Percentiles rank a stretch among this genome's conserved stretches.
phyloP scores from a whole-genome alignment of 1,284 basidiomycete genomes.

The Cystobasidium pallidum region DNA sequence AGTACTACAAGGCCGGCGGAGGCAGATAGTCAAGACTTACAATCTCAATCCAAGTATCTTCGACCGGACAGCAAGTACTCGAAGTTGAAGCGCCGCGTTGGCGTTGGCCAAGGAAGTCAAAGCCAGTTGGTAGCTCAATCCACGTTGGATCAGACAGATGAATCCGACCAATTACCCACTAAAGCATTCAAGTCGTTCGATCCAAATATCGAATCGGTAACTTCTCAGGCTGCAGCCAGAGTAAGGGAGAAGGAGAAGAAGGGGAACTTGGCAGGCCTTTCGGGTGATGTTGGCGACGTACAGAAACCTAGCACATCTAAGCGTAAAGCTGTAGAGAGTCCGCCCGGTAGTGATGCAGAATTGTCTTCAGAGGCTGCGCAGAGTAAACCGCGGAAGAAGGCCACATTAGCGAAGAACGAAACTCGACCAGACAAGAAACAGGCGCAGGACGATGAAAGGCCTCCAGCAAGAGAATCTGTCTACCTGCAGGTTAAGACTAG shows the following conservation, averaged over 20 bases:
- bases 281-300: constrained; percentile 1
- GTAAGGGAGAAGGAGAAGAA: constrained; percentile 17
- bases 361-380: constrained; percentile 8
- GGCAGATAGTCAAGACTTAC: not conserved
- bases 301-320: constrained; percentile 23
- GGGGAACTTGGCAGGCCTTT: not conserved
- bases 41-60: constrained; percentile 18
- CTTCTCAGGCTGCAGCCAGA: constrained; percentile 12
- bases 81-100: constrained; percentile 32
- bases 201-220: constrained; percentile 25
- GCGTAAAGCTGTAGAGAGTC: constrained; percentile 2
- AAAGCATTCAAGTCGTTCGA: constrained; percentile 43
- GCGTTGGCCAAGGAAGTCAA: constrained; percentile 9
- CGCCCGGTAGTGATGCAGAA: constrained; percentile 31
- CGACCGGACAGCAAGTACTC: constrained; percentile 32
- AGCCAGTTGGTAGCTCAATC: constrained; percentile 17
- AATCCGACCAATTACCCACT: not conserved
- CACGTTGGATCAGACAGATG: constrained; percentile 1
- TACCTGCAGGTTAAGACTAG: constrained; percentile 40
- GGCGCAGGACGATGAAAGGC: not conserved
- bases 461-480: not conserved
- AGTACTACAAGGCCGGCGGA: not conserved
- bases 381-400: constrained; percentile 16
- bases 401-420: not conserved
- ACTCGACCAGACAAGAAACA: not conserved